Conservation (phyloP, 2,329 filamentous ascomycete species). For the Nothophaeocryptopus gaeumannii region DNA sequence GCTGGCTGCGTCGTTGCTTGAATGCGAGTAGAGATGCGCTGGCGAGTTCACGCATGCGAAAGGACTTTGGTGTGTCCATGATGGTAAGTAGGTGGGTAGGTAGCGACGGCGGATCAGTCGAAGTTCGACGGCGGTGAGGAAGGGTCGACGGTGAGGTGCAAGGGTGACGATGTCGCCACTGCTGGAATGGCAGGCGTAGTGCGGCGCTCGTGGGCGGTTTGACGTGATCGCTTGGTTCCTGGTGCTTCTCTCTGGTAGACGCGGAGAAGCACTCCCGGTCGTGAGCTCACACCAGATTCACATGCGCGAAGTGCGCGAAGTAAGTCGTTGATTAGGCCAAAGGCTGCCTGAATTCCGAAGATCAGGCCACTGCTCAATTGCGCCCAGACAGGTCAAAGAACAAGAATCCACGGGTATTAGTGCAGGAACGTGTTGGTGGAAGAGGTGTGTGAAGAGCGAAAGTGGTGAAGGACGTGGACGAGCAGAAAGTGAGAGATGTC, state of each 20-base stretch:
- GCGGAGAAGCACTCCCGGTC: too few relatives aligned
- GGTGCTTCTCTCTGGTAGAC: too few relatives aligned
- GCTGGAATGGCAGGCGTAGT: too few relatives aligned
- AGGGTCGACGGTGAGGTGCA: not conserved
- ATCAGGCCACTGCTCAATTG: conserved; percentile 2
- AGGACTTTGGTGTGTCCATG: conserved; percentile 48
- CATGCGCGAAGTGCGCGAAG: too few relatives aligned
- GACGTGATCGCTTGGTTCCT: too few relatives aligned
- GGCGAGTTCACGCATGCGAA: conserved; percentile 36
- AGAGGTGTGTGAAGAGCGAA: not conserved
- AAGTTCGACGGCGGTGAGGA: not conserved
- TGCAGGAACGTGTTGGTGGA: too few relatives aligned
- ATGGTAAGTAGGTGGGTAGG: not conserved
- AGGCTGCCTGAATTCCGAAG: too few relatives aligned
- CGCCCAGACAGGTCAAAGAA: not conserved
- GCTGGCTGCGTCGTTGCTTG: conserved; percentile 34
- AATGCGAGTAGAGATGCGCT: conserved; percentile 38
- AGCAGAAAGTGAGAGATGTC: not conserved
- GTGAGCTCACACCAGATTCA: too few relatives aligned
- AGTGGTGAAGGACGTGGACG: not conserved
- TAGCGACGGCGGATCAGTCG: not conserved
- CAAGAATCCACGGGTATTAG: conserved; percentile 1
- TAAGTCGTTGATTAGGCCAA: not conserved
- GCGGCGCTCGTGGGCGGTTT: too few relatives aligned
- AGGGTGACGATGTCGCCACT: too few relatives aligned